Conservation (phyloP, 2,329 filamentous ascomycete genomes). For the Fusarium floridanum region DNA sequence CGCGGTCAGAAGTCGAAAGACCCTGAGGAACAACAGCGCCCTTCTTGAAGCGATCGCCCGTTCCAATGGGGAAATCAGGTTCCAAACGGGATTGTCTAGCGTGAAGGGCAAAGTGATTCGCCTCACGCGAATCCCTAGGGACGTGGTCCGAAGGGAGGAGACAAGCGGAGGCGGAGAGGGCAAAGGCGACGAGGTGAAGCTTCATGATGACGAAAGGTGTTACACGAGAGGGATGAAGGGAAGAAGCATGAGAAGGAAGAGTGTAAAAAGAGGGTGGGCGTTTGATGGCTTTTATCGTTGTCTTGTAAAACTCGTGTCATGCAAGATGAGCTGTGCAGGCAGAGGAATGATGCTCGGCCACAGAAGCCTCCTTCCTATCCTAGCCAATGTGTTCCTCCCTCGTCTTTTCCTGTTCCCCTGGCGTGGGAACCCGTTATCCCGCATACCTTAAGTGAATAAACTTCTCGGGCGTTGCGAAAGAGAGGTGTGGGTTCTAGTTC, state of each 20-base stretch:
- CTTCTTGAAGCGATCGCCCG: constrained; percentile 57
- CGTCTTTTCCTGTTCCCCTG: not conserved
- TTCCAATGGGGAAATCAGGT: constrained; percentile 55
- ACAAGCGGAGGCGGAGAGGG: constrained; percentile 49
- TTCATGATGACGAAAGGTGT: constrained; percentile 45
- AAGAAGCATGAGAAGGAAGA: not conserved
- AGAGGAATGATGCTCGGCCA: not conserved
- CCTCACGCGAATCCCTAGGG: constrained; percentile 21
- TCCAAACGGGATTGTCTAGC: constrained; percentile 35
- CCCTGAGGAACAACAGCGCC: constrained; percentile 54
- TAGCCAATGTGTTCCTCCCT: constrained; percentile 7
- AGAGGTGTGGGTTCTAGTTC: not conserved
- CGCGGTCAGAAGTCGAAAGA: constrained; percentile 50
- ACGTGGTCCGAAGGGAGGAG: constrained; percentile 55
- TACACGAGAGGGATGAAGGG: not conserved
- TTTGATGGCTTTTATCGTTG: not conserved
- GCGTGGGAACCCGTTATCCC: not conserved
- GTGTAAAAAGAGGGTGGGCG: not conserved
- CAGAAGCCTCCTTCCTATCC: constrained; percentile 38
- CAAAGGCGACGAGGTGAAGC: constrained; percentile 36
- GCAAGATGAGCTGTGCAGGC: not conserved
- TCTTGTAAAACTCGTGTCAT: not conserved
- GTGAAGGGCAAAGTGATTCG: constrained; percentile 15
- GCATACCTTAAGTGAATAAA: not conserved
- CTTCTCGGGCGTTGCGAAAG: not conserved